A percentile compares a stretch with the other conserved stretches of the same genome.
Evolutionary conservation across 106 monocot genomes (phyloP).

Genomic region (Dendrobium nobile): DNA sequence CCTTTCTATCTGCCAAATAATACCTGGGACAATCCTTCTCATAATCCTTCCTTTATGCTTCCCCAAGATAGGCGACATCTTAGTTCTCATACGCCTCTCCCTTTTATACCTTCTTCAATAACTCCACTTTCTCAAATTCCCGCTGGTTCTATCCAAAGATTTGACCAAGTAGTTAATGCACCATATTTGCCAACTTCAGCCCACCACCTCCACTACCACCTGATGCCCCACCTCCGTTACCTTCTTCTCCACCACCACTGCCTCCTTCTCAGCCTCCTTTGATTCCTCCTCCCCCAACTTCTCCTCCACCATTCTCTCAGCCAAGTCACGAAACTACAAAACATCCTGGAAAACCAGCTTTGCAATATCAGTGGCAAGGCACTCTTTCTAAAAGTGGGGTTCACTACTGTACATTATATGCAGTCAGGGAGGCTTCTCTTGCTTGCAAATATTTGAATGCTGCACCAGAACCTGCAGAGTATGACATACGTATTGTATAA

Average conservation of each 20-base stretch:
- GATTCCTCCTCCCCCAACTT: slow-evolving; percentile 68
- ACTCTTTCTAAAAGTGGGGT: slow-evolving; percentile 89
- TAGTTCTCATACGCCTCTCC: slow-evolving; percentile 44
- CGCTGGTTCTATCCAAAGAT: slow-evolving; percentile 32
- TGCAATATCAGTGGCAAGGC: slow-evolving; percentile 66
- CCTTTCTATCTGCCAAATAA: slow-evolving; percentile 34
- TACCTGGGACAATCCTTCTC: slow-evolving; percentile 47
- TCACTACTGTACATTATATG: slow-evolving; percentile 79
- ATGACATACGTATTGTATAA: slow-evolving; percentile 23
- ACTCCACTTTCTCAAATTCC: slow-evolving; percentile 78
- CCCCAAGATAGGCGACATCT: slow-evolving; percentile 26
- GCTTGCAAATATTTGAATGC: slow-evolving; percentile 62
- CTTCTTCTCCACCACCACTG: slow-evolving; percentile 45
- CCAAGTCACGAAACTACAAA: slow-evolving; percentile 15
- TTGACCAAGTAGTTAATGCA: slow-evolving; percentile 26
- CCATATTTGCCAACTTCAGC: slow-evolving; percentile 22
- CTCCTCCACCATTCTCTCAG: slow-evolving; percentile 40
- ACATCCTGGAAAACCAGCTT: slow-evolving; percentile 14
- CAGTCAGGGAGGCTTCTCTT: slow-evolving; percentile 48
- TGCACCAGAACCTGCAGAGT: slow-evolving; percentile 75
- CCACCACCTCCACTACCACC: slow-evolving; percentile 36
- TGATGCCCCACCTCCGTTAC: slow-evolving; percentile 35
- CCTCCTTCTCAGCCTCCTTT: slow-evolving; percentile 63
- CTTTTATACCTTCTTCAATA: slow-evolving; percentile 83
- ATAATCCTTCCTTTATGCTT: slow-evolving; percentile 33